Evolutionary conservation across 1,284 basidiomycete genomes (phyloP).

Genomic region (Boletellus deceptivus): DNA sequence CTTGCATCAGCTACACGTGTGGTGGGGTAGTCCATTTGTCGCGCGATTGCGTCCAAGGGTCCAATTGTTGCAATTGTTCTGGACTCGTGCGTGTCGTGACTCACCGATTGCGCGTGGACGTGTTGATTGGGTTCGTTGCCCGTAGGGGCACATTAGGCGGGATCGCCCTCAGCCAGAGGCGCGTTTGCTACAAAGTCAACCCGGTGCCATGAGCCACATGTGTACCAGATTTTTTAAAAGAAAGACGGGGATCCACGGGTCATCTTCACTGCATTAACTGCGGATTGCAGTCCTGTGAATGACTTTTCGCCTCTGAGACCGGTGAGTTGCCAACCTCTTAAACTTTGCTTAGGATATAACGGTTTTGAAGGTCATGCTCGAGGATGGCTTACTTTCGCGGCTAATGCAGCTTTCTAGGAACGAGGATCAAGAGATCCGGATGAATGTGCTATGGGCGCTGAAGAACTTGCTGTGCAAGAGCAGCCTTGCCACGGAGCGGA

Average conservation of each 20-base stretch:
- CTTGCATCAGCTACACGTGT: conserved; percentile 63
- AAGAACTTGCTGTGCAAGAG: conserved; percentile 76
- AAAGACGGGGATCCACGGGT: conserved; percentile 69
- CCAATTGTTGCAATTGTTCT: conserved; percentile 90
- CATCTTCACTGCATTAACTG: conserved; percentile 67
- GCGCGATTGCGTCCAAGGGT: conserved; percentile 81
- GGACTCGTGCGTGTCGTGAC: conserved; percentile 51
- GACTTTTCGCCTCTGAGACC: conserved; percentile 81
- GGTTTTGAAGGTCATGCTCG: conserved; percentile 42
- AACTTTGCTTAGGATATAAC: background rate
- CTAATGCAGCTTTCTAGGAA: conserved; percentile 56
- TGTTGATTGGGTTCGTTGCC: background rate
- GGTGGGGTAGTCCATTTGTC: conserved; percentile 88
- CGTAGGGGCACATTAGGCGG: conserved; percentile 76
- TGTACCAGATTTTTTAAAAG: conserved; percentile 60
- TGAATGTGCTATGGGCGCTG: conserved; percentile 77
- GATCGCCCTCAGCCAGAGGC: conserved; percentile 84
- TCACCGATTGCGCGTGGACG: background rate
- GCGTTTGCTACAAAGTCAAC: conserved; percentile 87
- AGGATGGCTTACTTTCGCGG: conserved; percentile 61
- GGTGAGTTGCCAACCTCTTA: conserved; percentile 41
- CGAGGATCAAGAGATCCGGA: conserved; percentile 54
- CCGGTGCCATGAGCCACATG: no score
- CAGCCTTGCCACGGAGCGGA: conserved; percentile 52
- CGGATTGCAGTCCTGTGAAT: conserved; percentile 81